Conservation (phyloP, 2,329 filamentous ascomycete species). For the Microdochium bolleyi region DNA sequence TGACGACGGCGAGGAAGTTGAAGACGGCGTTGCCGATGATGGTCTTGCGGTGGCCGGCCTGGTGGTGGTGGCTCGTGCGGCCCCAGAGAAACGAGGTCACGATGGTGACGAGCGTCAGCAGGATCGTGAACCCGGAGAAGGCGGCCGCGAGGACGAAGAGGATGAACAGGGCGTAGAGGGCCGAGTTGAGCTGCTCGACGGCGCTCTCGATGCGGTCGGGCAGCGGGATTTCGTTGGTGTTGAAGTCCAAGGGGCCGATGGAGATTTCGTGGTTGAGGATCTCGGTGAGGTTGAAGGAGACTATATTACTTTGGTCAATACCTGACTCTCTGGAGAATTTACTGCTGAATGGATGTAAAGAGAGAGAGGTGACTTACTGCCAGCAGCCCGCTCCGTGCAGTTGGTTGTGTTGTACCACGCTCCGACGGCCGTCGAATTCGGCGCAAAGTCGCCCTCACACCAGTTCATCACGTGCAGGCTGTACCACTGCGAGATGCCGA, state of each 20-base stretch:
- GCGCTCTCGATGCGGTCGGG: conserved; percentile 34
- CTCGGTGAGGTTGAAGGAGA: conserved; percentile 35
- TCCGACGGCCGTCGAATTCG: conserved; percentile 28
- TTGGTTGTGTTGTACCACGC: conserved; percentile 33
- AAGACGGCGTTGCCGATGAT: conserved; percentile 28
- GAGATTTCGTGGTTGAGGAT: conserved; percentile 37
- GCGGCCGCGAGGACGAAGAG: conserved; percentile 37
- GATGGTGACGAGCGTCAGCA: conserved; percentile 27
- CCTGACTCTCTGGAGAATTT: conserved; percentile 1
- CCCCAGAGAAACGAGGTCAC: not conserved
- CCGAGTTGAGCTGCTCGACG: conserved; percentile 39
- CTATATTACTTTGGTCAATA: conserved; percentile 8
- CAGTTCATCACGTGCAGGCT: conserved; percentile 39
- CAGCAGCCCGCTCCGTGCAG: conserved; percentile 31
- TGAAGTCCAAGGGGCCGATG: conserved; percentile 34
- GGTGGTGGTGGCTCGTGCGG: not conserved
- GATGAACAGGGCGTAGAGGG: conserved; percentile 39
- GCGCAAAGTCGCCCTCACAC: conserved; percentile 37
- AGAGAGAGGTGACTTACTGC: conserved; percentile 21
- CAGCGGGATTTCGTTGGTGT: conserved; percentile 35
- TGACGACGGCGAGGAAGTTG: conserved; percentile 46
- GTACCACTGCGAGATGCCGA: conserved; percentile 43
- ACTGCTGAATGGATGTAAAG: not conserved
- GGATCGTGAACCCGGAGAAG: conserved; percentile 33
- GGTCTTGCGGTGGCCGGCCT: conserved; percentile 7